Conservation (phyloP, 495 filamentous ascomycete genomes). For the Parathielavia appendiculata region DNA sequence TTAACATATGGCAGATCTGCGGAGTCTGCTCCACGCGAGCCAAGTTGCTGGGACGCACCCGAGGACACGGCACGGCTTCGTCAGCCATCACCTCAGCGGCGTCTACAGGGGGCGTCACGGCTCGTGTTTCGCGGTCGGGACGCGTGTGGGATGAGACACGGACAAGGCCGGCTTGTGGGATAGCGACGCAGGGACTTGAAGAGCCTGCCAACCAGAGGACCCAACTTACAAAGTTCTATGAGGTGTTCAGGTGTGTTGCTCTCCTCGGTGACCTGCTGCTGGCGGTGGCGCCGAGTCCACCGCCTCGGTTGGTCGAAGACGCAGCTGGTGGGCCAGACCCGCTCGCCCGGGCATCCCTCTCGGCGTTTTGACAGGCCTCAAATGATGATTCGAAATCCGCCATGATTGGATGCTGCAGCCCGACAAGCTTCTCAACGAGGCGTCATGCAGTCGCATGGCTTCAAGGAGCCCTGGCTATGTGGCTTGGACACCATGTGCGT, state of each 20-base stretch:
- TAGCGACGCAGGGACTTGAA: neutral
- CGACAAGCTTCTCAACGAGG: constrained; percentile 4
- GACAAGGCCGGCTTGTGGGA: neutral
- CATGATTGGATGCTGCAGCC: neutral
- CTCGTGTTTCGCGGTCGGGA: neutral
- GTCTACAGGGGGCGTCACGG: neutral
- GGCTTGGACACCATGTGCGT: neutral
- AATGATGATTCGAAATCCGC: neutral
- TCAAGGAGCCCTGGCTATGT: neutral
- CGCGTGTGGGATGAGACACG: neutral
- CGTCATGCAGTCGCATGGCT: constrained; percentile 9
- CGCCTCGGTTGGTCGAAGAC: neutral
- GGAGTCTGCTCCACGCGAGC: constrained; percentile 1
- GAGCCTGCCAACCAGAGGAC: neutral
- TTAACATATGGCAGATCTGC: constrained; percentile 1
- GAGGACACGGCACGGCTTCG: neutral
- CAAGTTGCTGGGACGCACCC: neutral
- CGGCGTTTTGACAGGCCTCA: neutral
- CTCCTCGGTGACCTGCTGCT: neutral
- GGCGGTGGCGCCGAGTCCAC: constrained; percentile 4
- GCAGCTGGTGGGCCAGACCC: neutral
- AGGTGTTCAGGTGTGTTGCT: neutral
- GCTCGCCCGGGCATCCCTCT: neutral
- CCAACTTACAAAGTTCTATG: neutral
- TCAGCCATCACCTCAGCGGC: neutral